Percentiles rank a stretch among this genome's conserved stretches.
Conservation (phyloP, 2,329 filamentous ascomycete genomes). For the Furcasterigmium sp. region DNA sequence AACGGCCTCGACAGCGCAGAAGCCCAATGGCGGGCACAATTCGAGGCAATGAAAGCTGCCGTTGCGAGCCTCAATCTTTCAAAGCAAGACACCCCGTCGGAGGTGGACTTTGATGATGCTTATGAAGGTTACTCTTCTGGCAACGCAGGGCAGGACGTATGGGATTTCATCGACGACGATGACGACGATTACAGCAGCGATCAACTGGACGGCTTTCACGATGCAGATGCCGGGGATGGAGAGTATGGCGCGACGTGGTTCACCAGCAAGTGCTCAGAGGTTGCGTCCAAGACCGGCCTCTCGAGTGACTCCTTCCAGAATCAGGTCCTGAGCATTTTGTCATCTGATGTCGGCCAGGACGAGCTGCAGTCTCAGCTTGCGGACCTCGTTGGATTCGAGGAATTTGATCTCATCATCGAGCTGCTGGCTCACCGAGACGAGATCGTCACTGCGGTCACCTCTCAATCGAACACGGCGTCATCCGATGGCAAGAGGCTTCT, state of each 20-base stretch:
- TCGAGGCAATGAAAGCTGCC: constrained; percentile 80
- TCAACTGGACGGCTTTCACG: constrained; percentile 27
- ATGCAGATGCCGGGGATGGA: constrained; percentile 18
- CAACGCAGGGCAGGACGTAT: constrained; percentile 73
- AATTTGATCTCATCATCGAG: constrained; percentile 88
- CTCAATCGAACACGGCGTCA: constrained; percentile 14
- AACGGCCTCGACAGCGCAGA: constrained; percentile 34
- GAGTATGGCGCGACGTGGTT: constrained; percentile 66
- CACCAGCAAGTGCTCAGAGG: constrained; percentile 56
- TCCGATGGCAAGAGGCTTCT: constrained; percentile 47
- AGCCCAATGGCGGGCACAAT: constrained; percentile 76
- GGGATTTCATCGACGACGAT: constrained; percentile 81
- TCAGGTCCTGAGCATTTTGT: constrained; percentile 71
- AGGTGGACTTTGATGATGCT: constrained; percentile 61
- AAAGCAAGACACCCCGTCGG: constrained; percentile 19
- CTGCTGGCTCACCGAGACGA: constrained; percentile 73
- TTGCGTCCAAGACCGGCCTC: constrained; percentile 63
- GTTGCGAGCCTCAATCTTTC: constrained; percentile 66
- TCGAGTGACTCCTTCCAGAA: constrained; percentile 66
- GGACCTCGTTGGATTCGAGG: constrained; percentile 87
- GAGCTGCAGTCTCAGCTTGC: constrained; percentile 88
- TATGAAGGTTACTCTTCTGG: constrained; percentile 49
- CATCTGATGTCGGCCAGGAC: constrained; percentile 65
- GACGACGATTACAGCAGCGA: constrained; percentile 60
- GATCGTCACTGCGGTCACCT: constrained; percentile 47